Conservation (phyloP, 2,329 filamentous ascomycete species). For the Fusarium papillatum region DNA sequence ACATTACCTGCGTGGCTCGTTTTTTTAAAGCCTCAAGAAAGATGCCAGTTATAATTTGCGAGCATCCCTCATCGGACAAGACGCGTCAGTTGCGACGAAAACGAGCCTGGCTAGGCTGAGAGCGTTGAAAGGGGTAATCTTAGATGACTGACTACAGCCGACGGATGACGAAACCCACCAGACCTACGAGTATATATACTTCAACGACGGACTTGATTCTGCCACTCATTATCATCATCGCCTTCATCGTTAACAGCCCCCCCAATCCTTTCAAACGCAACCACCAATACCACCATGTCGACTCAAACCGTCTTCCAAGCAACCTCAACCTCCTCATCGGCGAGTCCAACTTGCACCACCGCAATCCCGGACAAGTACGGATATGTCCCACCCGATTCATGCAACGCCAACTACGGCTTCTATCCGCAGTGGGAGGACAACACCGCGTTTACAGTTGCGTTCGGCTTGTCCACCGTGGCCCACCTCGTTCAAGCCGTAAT, state of each 20-base stretch:
- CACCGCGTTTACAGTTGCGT: background rate
- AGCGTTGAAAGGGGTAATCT: background rate
- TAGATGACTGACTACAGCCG: background rate
- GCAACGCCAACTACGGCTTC: background rate
- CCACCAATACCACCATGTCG: background rate
- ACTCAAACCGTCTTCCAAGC: background rate
- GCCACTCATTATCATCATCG: background rate
- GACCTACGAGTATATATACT: background rate
- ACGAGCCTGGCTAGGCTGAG: background rate
- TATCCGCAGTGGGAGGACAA: background rate
- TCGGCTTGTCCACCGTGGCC: background rate
- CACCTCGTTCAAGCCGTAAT: background rate
- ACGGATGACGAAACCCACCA: background rate
- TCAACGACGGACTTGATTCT: fast-evolving
- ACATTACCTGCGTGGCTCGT: background rate
- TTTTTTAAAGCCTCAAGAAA: background rate
- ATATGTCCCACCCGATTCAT: background rate
- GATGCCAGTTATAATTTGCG: background rate
- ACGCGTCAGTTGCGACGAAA: background rate
- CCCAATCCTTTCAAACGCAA: fast-evolving
- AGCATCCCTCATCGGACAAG: background rate
- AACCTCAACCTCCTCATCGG: background rate
- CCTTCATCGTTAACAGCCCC: background rate
- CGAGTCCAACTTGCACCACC: background rate
- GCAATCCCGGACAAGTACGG: background rate